A percentile compares a stretch with the other conserved stretches of the same genome.
phyloP scores from a whole-genome alignment of 257 asterid species.

The Ilex asprella region DNA sequence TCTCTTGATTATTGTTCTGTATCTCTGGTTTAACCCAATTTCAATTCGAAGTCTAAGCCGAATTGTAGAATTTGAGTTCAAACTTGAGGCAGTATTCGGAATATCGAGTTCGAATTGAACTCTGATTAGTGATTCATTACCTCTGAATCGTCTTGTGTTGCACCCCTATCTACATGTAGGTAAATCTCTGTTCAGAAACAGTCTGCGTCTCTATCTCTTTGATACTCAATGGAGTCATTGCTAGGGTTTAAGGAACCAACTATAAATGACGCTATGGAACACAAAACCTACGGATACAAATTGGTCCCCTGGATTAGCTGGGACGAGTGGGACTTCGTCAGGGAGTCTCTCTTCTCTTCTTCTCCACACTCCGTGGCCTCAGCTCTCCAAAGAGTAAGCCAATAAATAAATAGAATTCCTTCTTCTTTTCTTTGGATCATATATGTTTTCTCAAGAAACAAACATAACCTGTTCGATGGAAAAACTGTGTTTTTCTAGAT shows the following conservation, averaged over 20 bases:
- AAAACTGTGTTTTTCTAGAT: conserved; percentile 27
- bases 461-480: neutral
- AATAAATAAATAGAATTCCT: neutral
- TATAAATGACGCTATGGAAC: conserved; percentile 31
- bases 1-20: no score
- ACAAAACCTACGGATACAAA: conserved; percentile 38
- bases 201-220: no score
- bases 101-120: no score
- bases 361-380: conserved; percentile 42
- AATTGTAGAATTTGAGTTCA: no score
- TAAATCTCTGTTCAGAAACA: no score
- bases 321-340: conserved; percentile 74
- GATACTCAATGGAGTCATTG: conserved; percentile 37
- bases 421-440: neutral
- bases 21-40: no score
- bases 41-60: no score
- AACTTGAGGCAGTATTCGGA: no score
- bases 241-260: conserved; percentile 44
- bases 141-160: no score
- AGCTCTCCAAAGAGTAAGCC: conserved; percentile 54
- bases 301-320: conserved; percentile 84
- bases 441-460: neutral
- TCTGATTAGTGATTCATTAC: no score
- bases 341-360: conserved; percentile 58
- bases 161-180: no score